Evolutionary conservation across 495 filamentous ascomycete species (phyloP).

Genomic region (Penicillium taxi): DNA sequence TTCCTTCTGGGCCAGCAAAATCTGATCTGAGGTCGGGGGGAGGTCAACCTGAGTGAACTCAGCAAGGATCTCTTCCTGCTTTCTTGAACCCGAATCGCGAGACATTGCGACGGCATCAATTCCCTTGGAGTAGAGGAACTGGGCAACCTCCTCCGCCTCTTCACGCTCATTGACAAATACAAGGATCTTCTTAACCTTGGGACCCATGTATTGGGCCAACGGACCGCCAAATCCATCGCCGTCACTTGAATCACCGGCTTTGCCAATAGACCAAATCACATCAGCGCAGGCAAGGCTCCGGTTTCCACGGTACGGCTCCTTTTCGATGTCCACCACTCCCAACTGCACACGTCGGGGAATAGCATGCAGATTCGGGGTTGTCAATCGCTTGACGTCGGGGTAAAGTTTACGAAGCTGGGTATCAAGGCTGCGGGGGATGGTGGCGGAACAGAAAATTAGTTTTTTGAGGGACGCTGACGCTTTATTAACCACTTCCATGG

Average conservation of each 20-base stretch:
- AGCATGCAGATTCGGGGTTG: conserved; percentile 90
- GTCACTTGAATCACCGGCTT: conserved; percentile 46
- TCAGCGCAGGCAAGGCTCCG: conserved; percentile 87
- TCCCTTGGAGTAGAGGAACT: conserved; percentile 73
- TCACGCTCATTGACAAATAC: conserved; percentile 98
- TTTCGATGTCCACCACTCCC: conserved; percentile 83
- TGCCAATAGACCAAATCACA: conserved; percentile 86
- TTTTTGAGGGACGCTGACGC: conserved; percentile 70
- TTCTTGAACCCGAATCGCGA: conserved; percentile 66
- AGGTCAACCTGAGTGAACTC: conserved; percentile 60
- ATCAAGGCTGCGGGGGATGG: conserved; percentile 84
- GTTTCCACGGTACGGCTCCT: conserved; percentile 84
- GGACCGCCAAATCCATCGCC: conserved; percentile 27
- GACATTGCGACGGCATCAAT: conserved; percentile 79
- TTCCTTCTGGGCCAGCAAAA: conserved; percentile 27
- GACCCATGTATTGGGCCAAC: conserved; percentile 21
- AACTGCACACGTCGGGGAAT: conserved; percentile 92
- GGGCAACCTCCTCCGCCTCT: conserved; percentile 67
- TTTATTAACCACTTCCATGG: conserved; percentile 71
- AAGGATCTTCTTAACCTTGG: conserved; percentile 75
- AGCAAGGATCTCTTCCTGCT: conserved; percentile 64
- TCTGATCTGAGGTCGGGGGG: conserved; percentile 35
- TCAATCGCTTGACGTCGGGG: conserved; percentile 73
- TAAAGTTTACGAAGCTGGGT: conserved; percentile 70
- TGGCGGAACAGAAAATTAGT: conserved; percentile 93